Evolutionary conservation across 1,284 basidiomycete species (phyloP).

Genomic region (Ceraceosorus guamensis): DNA sequence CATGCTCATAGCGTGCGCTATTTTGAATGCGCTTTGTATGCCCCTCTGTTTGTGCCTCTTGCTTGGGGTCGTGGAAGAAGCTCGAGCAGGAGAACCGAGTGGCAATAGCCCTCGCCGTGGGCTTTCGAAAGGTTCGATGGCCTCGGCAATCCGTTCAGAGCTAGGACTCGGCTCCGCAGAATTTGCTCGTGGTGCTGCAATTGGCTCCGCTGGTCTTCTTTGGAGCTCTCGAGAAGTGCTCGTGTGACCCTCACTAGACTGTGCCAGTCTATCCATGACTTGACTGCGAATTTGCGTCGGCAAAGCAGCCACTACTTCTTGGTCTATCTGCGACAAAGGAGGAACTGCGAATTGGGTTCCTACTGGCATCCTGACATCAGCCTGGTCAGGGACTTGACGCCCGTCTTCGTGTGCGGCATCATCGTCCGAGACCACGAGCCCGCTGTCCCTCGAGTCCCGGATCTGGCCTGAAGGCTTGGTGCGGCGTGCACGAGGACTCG

Average conservation of each 20-base stretch:
- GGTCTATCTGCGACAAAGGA: conserved; percentile 33
- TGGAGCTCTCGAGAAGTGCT: no score
- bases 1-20: conserved; percentile 19
- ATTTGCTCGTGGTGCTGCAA: not conserved
- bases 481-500: no score
- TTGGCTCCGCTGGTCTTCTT: not conserved
- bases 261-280: conserved; percentile 10
- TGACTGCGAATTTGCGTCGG: conserved; percentile 26
- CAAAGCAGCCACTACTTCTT: conserved; percentile 22
- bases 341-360: conserved; percentile 31
- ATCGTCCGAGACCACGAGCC: no score
- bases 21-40: not conserved
- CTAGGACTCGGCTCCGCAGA: not conserved
- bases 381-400: no score
- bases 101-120: not conserved
- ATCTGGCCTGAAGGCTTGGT: no score
- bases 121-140: conserved; percentile 15
- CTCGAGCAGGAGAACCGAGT: not conserved
- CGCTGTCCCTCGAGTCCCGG: no score
- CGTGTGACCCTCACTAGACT: no score
- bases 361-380: no score
- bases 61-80: conserved; percentile 5
- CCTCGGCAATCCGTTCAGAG: conserved; percentile 17
- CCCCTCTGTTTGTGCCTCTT: not conserved
- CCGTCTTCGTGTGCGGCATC: no score